phyloP scores from a whole-genome alignment of 768 basidiomycete genomes.

The Naganishia kalamii region DNA sequence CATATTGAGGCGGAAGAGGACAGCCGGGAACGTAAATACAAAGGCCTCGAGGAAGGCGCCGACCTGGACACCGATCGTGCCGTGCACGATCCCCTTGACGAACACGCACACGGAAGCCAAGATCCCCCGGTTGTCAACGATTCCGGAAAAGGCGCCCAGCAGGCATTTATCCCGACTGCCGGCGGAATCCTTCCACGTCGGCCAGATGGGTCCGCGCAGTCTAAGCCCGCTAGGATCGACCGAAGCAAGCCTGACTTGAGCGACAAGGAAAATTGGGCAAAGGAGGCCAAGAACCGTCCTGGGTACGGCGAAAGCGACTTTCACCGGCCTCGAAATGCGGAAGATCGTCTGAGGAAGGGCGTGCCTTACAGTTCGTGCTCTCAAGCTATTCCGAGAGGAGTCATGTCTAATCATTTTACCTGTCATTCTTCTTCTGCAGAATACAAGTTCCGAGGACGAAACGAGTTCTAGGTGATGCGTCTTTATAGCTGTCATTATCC shows the following conservation, averaged over 20 bases:
- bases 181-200: constrained; percentile 27
- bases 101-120: constrained; percentile 7
- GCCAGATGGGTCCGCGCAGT: constrained; percentile 29
- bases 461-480: too few species aligned
- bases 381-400: too few species aligned
- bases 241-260: constrained; percentile 38
- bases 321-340: constrained; percentile 66
- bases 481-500: too few species aligned
- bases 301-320: constrained; percentile 61
- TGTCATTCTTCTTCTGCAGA: not conserved
- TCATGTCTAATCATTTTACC: not conserved
- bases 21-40: constrained; percentile 72
- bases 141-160: constrained; percentile 1
- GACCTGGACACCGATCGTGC: constrained; percentile 58
- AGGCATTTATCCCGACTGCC: constrained; percentile 13
- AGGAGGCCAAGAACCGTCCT: constrained; percentile 57
- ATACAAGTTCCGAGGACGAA: constrained; percentile 23
- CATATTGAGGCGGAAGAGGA: constrained; percentile 76
- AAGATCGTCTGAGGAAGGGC: constrained; percentile 67
- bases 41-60: constrained; percentile 58
- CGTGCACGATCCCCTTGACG: constrained; percentile 45
- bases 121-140: not conserved
- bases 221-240: constrained; percentile 18
- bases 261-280: constrained; percentile 56
- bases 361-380: constrained; percentile 44